Evolutionary conservation across 768 basidiomycete genomes (phyloP).

Genomic region (Pleurotus sapidus): DNA sequence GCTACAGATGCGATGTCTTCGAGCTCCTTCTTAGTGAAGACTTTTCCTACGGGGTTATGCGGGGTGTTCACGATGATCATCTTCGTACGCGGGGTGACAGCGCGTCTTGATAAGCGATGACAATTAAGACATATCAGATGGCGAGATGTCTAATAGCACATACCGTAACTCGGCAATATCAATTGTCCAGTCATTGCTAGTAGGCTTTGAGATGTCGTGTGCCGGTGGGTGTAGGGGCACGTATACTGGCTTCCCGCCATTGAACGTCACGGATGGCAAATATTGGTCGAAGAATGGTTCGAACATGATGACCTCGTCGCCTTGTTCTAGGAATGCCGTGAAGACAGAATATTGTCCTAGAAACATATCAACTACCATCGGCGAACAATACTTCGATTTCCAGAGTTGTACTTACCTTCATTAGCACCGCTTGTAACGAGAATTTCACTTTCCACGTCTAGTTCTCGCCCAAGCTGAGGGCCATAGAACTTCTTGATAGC

Average conservation of each 20-base stretch:
- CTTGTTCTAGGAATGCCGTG: slow-evolving; percentile 85
- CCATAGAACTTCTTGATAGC: slow-evolving; percentile 84
- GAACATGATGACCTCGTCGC: slow-evolving; percentile 98
- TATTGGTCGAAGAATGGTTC: slow-evolving; percentile 99
- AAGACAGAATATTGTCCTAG: slow-evolving; percentile 93
- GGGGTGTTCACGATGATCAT: slow-evolving; percentile 96
- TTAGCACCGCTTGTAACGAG: slow-evolving; percentile 96
- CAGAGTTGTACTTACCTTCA: slow-evolving; percentile 57
- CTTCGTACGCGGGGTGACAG: slow-evolving; percentile 88
- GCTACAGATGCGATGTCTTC: slow-evolving; percentile 84
- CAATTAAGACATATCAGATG: neutral
- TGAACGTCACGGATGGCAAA: slow-evolving; percentile 89
- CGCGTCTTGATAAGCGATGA: slow-evolving; percentile 41
- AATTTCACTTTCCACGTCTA: slow-evolving; percentile 86
- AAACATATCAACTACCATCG: slow-evolving; percentile 3
- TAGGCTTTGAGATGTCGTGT: slow-evolving; percentile 39
- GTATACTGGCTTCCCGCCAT: slow-evolving; percentile 89
- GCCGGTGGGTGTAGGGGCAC: slow-evolving; percentile 92
- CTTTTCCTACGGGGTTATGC: slow-evolving; percentile 98
- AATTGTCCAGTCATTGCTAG: slow-evolving; percentile 83
- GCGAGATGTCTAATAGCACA: slow-evolving; percentile 10
- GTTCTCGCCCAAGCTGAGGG: slow-evolving; percentile 60
- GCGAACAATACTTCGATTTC: no score
- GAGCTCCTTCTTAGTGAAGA: slow-evolving; percentile 83
- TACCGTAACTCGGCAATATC: slow-evolving; percentile 87